Evolutionary conservation across 352 stramenopile genomes (phyloP).

Genomic region (Phytophthora cajani): DNA sequence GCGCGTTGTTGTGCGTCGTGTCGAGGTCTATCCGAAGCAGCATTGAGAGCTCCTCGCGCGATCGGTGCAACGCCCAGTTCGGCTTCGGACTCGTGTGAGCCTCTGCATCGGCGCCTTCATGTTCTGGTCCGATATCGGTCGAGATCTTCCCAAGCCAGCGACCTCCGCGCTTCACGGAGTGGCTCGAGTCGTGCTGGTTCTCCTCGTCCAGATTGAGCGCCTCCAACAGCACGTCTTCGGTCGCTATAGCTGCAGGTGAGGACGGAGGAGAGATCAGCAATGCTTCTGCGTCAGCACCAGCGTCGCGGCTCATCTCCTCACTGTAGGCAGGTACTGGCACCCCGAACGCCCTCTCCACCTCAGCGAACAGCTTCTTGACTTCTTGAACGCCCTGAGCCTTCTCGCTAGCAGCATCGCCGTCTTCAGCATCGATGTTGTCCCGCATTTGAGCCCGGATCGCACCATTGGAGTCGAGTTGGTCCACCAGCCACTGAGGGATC

Average conservation of each 20-base stretch:
- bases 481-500: slow-evolving; percentile 56
- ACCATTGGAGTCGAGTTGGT: slow-evolving; percentile 51
- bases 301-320: slow-evolving; percentile 2
- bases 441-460: slow-evolving; percentile 25
- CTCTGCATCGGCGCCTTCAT: slow-evolving; percentile 16
- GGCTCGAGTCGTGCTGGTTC: slow-evolving; percentile 15
- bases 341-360: slow-evolving; percentile 32
- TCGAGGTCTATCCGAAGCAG: slow-evolving; percentile 36
- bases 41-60: slow-evolving; percentile 31
- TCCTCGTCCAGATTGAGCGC: slow-evolving; percentile 18
- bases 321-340: slow-evolving; percentile 16
- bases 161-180: slow-evolving; percentile 7
- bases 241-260: slow-evolving; percentile 10
- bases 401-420: not conserved
- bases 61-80: slow-evolving; percentile 22
- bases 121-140: slow-evolving; percentile 20
- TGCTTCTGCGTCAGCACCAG: slow-evolving; percentile 1
- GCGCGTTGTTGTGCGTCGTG: slow-evolving; percentile 26
- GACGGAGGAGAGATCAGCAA: slow-evolving; percentile 7
- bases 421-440: not conserved
- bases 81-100: not conserved
- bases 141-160: slow-evolving; percentile 9
- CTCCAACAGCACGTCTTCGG: slow-evolving; percentile 32
- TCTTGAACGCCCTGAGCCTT: slow-evolving; percentile 4
- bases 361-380: slow-evolving; percentile 22